These are phyloP conservation scores for Neofusicoccum sp. DNA, from an alignment of 2,329 filamentous ascomycete species.

Conservation along the genomic window DNA sequence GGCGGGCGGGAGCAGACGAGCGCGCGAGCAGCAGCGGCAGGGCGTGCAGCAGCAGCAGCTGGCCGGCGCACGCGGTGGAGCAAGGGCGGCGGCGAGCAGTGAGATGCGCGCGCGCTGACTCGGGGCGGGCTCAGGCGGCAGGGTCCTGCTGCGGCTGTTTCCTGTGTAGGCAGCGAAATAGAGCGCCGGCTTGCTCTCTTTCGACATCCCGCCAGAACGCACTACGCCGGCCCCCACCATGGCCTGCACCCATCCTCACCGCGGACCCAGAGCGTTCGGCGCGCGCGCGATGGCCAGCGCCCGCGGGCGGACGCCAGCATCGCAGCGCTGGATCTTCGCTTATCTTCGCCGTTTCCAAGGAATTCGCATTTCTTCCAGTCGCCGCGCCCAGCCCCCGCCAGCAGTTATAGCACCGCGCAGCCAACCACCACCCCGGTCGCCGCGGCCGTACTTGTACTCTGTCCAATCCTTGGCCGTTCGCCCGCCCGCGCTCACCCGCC, in stretches of 20 bases:
- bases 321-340: background rate
- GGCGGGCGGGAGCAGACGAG: conserved; percentile 4
- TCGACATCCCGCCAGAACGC: background rate
- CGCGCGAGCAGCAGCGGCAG: background rate
- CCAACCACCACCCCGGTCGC: background rate
- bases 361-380: background rate
- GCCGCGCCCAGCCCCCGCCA: background rate
- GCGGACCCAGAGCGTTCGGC: background rate
- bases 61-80: background rate
- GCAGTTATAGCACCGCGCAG: background rate
- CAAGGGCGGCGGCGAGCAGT: background rate
- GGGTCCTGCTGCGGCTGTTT: conserved; percentile 11
- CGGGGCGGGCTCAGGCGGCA: background rate
- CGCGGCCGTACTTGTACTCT: background rate
- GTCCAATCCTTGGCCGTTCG: background rate
- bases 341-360: conserved; percentile 1
- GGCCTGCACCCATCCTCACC: background rate
- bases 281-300: background rate
- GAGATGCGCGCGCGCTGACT: conserved; percentile 12
- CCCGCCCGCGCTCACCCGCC: background rate
- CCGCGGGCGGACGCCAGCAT: background rate
- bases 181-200: conserved; percentile 4
- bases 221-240: conserved; percentile 1
- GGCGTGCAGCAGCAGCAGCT: background rate
- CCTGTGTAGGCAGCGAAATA: background rate